phyloP scores from a whole-genome alignment of 2,329 filamentous ascomycete genomes.

The Atkinsonella hypoxylon region DNA sequence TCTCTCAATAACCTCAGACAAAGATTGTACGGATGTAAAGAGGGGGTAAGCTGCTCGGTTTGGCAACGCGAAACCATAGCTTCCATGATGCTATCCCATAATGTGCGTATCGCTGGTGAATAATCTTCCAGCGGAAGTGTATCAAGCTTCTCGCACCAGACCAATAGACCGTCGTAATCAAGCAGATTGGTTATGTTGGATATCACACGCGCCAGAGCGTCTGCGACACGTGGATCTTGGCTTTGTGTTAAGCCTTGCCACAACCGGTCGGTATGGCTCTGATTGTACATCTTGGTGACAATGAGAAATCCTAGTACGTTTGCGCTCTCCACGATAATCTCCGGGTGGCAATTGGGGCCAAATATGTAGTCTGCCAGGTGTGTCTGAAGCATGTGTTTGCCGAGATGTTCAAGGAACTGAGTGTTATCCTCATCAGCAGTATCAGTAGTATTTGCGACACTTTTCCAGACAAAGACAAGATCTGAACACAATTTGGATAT shows the following conservation, averaged over 20 bases:
- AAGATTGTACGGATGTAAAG: conserved; percentile 35
- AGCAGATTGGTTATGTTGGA: conserved; percentile 35
- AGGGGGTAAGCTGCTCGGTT: conserved; percentile 20
- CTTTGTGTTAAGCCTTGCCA: conserved; percentile 75
- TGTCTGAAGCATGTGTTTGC: conserved; percentile 55
- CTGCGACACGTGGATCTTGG: conserved; percentile 73
- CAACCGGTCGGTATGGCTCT: conserved; percentile 62
- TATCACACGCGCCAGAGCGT: conserved; percentile 63
- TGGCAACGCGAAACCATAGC: conserved; percentile 32
- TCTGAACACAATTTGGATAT: conserved; percentile 62
- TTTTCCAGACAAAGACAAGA: conserved; percentile 55
- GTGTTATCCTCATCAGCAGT: conserved; percentile 24
- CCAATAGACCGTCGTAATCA: conserved; percentile 38
- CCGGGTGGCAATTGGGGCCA: conserved; percentile 82
- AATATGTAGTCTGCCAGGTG: conserved; percentile 78
- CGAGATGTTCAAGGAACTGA: conserved; percentile 52
- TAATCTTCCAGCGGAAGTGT: conserved; percentile 51
- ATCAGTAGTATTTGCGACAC: conserved; percentile 34
- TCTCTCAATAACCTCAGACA: conserved; percentile 60
- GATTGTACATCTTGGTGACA: conserved; percentile 62
- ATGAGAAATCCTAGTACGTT: conserved; percentile 84
- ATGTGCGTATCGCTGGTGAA: conserved; percentile 46
- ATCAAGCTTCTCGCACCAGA: conserved; percentile 61
- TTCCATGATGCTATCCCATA: conserved; percentile 46
- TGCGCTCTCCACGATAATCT: conserved; percentile 67